Evolutionary conservation across 805 yeast species (phyloP), one percentile per base, ranked within the genome.

Genomic region (Wickerhamiella occidentalis): DNA sequence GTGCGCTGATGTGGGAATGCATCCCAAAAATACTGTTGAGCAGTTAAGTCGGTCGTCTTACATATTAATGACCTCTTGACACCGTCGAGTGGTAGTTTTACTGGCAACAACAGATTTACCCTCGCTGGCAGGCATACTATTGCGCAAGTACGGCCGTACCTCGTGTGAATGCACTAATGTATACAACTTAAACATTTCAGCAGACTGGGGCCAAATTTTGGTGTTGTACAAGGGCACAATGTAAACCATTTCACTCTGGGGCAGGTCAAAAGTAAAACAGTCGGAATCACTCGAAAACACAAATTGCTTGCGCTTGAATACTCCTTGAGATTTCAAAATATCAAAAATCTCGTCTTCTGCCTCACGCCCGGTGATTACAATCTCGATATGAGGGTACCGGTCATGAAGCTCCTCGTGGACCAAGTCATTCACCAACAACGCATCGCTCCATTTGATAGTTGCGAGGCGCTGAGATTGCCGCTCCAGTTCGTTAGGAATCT

Each of bases 271-370:
- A 13, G 44, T 37, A 35, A 37, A 42, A 25, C 46, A 43, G 23
- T 37, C 44, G 8, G 47, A 43, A 17, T 48, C 47, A 36, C 43
- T 37, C 13, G 42, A 40, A 21, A 48, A 43, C 3, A 48, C 26
- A 22, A 36, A 43, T 21, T 23, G 33, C 17, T 21, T 33, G 23
- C 23, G 42, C 8, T 13, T 12, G n/a, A 17, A 15, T 18, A 13
- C 28, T 12, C 23, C 6, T n/a, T 28, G 3, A 3, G 4, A 3
- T 5, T 25, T 9, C 9, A 15, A 12, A 22, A 37, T 21, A 9
- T 42, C 44, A 15, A 48, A 28, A 12, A 48, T 48, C n/a, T 33
- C 25, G 30, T 48, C 47, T 15, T 42, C 51, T 3, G 47, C 42
- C 13, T 48, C 51, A 9, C 33, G 15, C 3, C 42, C 48, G 8